Evolutionary conservation across 176 grass and related monocot species (phyloP).

Genomic region (Urochloa ruziziensis): DNA sequence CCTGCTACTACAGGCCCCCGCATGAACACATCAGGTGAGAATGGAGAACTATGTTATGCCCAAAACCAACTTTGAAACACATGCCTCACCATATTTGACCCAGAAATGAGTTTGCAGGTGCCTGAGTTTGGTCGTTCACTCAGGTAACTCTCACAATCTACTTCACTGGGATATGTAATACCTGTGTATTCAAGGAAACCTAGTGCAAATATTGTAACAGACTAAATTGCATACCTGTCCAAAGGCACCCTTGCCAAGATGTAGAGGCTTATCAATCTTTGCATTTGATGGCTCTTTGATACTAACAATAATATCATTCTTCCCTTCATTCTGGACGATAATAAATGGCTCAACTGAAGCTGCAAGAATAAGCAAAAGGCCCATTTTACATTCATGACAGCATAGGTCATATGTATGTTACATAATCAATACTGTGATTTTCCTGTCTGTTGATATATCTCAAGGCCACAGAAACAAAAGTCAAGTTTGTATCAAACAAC

Average conservation of each 20-base stretch:
- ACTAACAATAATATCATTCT: constrained; percentile 37
- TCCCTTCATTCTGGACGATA: constrained; percentile 49
- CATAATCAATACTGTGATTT: neutral
- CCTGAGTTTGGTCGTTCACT: neutral
- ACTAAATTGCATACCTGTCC: constrained; percentile 42
- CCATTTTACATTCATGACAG: neutral
- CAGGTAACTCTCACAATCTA: neutral
- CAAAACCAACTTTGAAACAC: constrained; percentile 3
- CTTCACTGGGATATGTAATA: neutral
- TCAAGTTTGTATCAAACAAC: neutral
- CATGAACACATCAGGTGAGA: neutral
- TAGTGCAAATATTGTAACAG: constrained; percentile 11
- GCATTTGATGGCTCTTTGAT: constrained; percentile 38
- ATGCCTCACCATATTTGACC: neutral
- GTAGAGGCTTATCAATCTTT: constrained; percentile 6
- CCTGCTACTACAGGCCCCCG: neutral
- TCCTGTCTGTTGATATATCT: neutral
- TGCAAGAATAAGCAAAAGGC: constrained; percentile 37
- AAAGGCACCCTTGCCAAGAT: constrained; percentile 25
- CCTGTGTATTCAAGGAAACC: neutral
- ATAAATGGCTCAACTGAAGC: constrained; percentile 42
- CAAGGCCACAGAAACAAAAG: constrained; percentile 1
- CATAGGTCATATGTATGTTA: neutral
- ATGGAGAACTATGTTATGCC: neutral
- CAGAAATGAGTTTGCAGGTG: neutral